Evolutionary conservation across 2,329 filamentous ascomycete species (phyloP).

Genomic region (Microcyclospora tardicrescens): DNA sequence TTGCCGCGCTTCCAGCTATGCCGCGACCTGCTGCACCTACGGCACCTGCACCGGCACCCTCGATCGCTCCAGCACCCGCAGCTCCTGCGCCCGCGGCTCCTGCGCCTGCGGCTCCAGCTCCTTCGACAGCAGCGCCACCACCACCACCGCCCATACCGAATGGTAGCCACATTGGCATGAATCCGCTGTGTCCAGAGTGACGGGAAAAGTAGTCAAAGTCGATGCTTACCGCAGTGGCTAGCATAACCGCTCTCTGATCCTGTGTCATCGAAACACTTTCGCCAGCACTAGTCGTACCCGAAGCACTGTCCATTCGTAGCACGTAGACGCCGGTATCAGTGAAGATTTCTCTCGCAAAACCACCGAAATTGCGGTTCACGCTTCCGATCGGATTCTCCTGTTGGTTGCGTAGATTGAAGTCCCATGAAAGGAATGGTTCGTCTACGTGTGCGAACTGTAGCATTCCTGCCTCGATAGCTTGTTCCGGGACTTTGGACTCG

Average conservation of each 20-base stretch:
- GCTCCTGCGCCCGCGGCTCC: slow-evolving; percentile 25
- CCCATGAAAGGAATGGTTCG: slow-evolving; percentile 52
- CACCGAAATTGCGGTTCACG: slow-evolving; percentile 51
- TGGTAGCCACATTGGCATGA: slow-evolving; percentile 42
- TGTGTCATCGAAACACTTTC: slow-evolving; percentile 44
- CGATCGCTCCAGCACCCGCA: slow-evolving; percentile 24
- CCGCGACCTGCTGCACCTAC: slow-evolving; percentile 28
- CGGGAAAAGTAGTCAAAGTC: slow-evolving; percentile 58
- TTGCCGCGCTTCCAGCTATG: slow-evolving; percentile 21
- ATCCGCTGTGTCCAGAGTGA: slow-evolving; percentile 36
- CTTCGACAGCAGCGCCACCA: slow-evolving; percentile 13
- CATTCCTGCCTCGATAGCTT: slow-evolving; percentile 33
- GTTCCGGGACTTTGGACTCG: slow-evolving; percentile 29
- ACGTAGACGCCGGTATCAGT: slow-evolving; percentile 55
- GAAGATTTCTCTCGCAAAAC: slow-evolving; percentile 51
- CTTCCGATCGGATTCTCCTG: slow-evolving; percentile 42
- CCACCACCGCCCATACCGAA: slow-evolving; percentile 28
- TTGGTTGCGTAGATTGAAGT: slow-evolving; percentile 45
- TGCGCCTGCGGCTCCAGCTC: slow-evolving; percentile 24
- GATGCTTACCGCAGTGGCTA: slow-evolving; percentile 51
- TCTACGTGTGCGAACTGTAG: slow-evolving; percentile 50
- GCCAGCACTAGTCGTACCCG: slow-evolving; percentile 22
- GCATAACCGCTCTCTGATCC: slow-evolving; percentile 53
- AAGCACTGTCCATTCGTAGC: slow-evolving; percentile 50
- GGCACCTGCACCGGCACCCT: slow-evolving; percentile 23